Evolutionary conservation across 108 stramenopile genomes (phyloP), one percentile per base, ranked within the genome.

Genomic region (Cyclotella baltica): DNA sequence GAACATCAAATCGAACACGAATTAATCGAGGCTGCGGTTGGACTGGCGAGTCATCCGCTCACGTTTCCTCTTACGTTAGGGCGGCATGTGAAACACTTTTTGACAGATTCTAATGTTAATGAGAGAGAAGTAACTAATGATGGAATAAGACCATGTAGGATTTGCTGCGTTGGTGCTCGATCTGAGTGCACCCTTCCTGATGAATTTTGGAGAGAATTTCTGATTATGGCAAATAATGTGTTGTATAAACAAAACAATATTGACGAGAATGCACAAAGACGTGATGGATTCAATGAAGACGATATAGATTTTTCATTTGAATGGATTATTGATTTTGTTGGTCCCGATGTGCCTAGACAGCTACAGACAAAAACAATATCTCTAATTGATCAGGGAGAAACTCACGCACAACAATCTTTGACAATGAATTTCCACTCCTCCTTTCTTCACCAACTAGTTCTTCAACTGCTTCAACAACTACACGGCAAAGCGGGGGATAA

Each of bases 181-280:
- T 90, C 96, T 15, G 96, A 97, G 76, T 89, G 93, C 23, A 91
- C 89, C 18, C 79, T 97, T 58, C 96, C 96, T 15, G 65, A 79
- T 43, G 76, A 86, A 15, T 93, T 87, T 68, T 97, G 96, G 96
- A 91, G 89, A 71, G 96, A 97, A 84, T 83, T 87, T 34, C 73
- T 90, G 2, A 69, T 88, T 40, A 56, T 75, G 48, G 46, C 81
- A 23, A 29, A 58, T 0, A 48, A n/a, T n/a, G n/a, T n/a, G n/a
- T n/a, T n/a, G n/a, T n/a, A n/a, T n/a, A n/a, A n/a, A n/a, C n/a
- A n/a, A n/a, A n/a, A n/a, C n/a, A n/a, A n/a, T n/a, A n/a, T n/a
- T n/a, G n/a, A n/a, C 29, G 47, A 85, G 34, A 22, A 51, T 58
- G 31, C 16, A 5, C 25, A 62, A 38, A 22, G 28, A 70, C 35